phyloP scores from a whole-genome alignment of 139 green algal species.

The Picochlorum sp. region DNA sequence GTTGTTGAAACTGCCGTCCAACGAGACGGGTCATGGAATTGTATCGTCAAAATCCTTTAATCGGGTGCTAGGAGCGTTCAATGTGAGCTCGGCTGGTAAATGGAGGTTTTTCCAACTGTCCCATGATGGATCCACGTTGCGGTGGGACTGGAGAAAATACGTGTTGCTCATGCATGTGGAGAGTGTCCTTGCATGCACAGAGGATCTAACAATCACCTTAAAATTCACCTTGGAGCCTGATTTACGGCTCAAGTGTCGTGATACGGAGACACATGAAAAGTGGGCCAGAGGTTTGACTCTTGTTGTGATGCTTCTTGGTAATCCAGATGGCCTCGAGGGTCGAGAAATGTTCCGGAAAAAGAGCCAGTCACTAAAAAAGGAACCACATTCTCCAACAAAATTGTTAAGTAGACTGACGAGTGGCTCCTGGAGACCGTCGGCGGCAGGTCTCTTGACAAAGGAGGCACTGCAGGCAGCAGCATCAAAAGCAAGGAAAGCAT shows the following conservation, averaged over 20 bases:
- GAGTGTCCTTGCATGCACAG: conserved; percentile 4
- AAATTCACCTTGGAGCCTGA: conserved; percentile 35
- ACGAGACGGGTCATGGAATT: not conserved
- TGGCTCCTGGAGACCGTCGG: not conserved
- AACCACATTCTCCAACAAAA: conserved; percentile 1
- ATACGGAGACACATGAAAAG: conserved; percentile 2
- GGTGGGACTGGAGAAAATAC: conserved; percentile 40
- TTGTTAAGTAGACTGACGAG: conserved; percentile 1
- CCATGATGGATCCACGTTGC: conserved; percentile 31
- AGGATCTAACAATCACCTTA: conserved; percentile 29
- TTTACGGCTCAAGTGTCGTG: conserved; percentile 27
- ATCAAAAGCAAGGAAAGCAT: conserved; percentile 2
- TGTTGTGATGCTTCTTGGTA: conserved; percentile 30
- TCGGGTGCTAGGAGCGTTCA: not conserved
- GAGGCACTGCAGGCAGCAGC: conserved; percentile 7
- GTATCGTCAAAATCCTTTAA: not conserved
- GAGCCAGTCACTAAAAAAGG: not conserved
- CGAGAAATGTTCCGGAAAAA: not conserved
- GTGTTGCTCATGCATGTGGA: conserved; percentile 36
- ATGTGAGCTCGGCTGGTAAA: not conserved
- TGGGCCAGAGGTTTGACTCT: conserved; percentile 28
- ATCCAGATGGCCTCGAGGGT: conserved; percentile 20
- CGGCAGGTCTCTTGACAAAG: conserved; percentile 9
- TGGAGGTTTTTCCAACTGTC: conserved; percentile 34
- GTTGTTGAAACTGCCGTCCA: conserved; percentile 25